A percentile compares a stretch with the other conserved stretches of the same genome.
Evolutionary conservation across 306 rosid genomes (phyloP).

Genomic region (Medicago arabica): DNA sequence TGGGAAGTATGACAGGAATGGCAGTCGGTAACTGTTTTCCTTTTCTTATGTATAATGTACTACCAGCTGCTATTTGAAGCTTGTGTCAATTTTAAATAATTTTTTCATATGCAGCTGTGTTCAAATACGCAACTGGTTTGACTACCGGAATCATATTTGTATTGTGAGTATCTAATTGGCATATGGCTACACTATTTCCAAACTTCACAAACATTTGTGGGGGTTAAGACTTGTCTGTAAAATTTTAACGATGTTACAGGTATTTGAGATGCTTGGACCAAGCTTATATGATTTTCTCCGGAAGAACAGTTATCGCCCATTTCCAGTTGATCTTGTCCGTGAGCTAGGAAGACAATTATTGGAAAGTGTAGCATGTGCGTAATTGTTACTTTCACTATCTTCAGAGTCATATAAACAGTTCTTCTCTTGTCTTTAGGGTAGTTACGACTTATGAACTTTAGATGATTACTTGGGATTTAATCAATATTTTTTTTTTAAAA

Average conservation of each 20-base stretch:
- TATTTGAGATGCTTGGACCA: conserved; percentile 36
- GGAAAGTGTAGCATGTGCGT: conserved; percentile 26
- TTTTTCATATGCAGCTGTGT: conserved; percentile 25
- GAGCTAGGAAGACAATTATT: conserved; percentile 31
- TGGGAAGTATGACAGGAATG: conserved; percentile 26
- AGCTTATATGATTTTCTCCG: conserved; percentile 34
- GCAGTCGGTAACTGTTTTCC: conserved; percentile 6
- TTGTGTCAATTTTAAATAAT: background rate
- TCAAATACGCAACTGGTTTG: conserved; percentile 33
- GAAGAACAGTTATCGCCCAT: conserved; percentile 28
- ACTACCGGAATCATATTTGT: conserved; percentile 30
- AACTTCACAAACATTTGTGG: conserved; percentile 1
- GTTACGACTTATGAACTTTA: background rate
- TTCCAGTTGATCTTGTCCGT: conserved; percentile 26
- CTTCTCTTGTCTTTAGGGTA: background rate
- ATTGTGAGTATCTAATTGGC: conserved; percentile 26
- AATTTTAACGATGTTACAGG: conserved; percentile 15
- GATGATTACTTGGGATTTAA: background rate
- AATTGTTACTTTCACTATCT: background rate
- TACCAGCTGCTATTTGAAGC: background rate
- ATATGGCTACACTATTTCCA: background rate
- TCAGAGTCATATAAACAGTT: background rate
- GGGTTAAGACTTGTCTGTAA: background rate
- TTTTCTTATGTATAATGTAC: background rate
- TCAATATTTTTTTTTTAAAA: background rate